Base-by-base conservation (phyloP, 2,329 filamentous ascomycete genomes). In the Ophiostoma quercus region DNA sequence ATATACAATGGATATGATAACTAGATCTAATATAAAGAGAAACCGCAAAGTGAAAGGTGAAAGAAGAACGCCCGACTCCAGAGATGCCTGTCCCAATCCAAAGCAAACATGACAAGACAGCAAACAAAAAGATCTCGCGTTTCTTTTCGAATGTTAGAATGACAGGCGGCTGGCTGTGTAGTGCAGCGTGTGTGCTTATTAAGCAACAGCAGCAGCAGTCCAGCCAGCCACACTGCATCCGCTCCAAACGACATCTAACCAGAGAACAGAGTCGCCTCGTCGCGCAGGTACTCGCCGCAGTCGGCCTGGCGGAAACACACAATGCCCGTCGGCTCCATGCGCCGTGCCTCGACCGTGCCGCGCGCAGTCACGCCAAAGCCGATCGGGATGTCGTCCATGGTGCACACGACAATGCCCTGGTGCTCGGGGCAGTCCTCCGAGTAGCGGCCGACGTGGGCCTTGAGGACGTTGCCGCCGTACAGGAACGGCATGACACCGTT, bases 401-500 rank as follows among this genome's bases (percentile, higher is more conserved):
- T 90, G 81, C 92, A 89, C 29, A 99, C 91, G 66, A 99, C 88
- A 14, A 97, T 90, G 60, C 95, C 95, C 76, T 93, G 90, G 80
- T 98, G 94, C 80, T 96, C 93, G 0, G 94, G 94, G 76, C 91
- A 94, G 82, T 98, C 94, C 76, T 97, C 93, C 57, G 88, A 91
- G 89, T 91, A 94, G 72, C 93, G 83, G 25, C 92, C 92, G 22
- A 95, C 87, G 76, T 86, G 84, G 9, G 84, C 84, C 78, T 86
- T 86, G 74, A 96, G 87, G 68, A 96, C 85, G 79, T 98, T 94
- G 70, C 92, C 92, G 68, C 95, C 95, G 80, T 98, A 99, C 66
- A 99, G 82, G 79, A 96, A 98, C 0, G 95, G 94, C 93, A 97
- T 97, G 77, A 96, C 94, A 74, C 95, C 95, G 80, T 98, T 98